These are phyloP conservation scores for Bullera alba DNA, from an alignment of 768 basidiomycete genomes.

Conservation along the genomic window DNA sequence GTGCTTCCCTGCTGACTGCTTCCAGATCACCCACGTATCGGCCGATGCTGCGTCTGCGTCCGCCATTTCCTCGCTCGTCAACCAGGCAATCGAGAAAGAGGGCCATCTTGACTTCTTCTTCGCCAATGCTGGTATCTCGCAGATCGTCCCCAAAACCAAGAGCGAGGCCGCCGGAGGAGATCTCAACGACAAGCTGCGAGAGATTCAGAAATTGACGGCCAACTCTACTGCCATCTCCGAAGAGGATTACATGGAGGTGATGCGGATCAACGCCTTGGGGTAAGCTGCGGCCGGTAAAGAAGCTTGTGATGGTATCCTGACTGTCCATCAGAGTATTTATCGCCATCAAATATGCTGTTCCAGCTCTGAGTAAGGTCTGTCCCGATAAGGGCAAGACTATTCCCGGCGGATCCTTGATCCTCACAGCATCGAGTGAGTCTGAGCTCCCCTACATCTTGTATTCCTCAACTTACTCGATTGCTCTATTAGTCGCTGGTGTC, in stretches of 20 bases:
- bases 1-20: not conserved
- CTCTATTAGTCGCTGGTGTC: slow-evolving; percentile 28
- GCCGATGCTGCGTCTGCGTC: slow-evolving; percentile 78
- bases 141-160: not conserved
- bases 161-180: slow-evolving; percentile 26
- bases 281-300: slow-evolving; percentile 37
- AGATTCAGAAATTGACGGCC: too few species aligned
- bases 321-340: slow-evolving; percentile 63
- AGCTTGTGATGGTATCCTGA: not conserved
- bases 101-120: slow-evolving; percentile 89
- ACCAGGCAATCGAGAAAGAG: slow-evolving; percentile 68
- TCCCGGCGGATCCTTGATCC: slow-evolving; percentile 72
- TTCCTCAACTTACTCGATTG: not conserved
- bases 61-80: slow-evolving; percentile 62
- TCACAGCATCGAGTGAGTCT: slow-evolving; percentile 72
- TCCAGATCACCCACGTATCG: slow-evolving; percentile 65
- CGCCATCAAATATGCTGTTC: slow-evolving; percentile 76
- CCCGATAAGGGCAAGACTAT: slow-evolving; percentile 61
- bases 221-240: slow-evolving; percentile 57
- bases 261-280: slow-evolving; percentile 72
- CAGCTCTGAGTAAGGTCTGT: slow-evolving; percentile 68
- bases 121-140: slow-evolving; percentile 63
- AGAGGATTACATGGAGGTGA: slow-evolving; percentile 64
- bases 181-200: slow-evolving; percentile 1
- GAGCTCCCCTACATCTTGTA: not conserved